These are phyloP conservation scores for Hypoxylon rubiginosum DNA, from an alignment of 2,329 filamentous ascomycete genomes.

Conservation along the genomic window DNA sequence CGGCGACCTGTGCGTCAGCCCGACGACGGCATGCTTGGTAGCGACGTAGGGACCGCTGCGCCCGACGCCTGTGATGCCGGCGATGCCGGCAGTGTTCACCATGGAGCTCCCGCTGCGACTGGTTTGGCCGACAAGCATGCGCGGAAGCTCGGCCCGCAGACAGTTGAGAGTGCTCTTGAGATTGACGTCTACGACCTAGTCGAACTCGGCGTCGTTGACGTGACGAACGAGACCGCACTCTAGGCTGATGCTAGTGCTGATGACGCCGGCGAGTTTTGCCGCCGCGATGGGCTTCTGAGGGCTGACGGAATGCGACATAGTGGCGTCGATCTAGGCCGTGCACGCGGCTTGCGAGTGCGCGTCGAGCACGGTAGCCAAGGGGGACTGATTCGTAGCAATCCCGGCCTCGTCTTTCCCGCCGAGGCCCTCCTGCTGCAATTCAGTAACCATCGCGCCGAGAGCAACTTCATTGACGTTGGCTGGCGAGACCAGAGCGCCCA, in stretches of 20 bases:
- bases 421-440: neutral
- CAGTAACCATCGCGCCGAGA: conserved; percentile 43
- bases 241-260: conserved; percentile 24
- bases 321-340: conserved; percentile 43
- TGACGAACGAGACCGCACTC: conserved; percentile 13
- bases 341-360: conserved; percentile 43
- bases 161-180: conserved; percentile 32
- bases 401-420: neutral
- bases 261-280: conserved; percentile 49
- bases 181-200: conserved; percentile 32
- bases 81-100: conserved; percentile 59
- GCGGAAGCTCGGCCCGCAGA: conserved; percentile 30
- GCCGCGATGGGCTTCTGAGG: conserved; percentile 41
- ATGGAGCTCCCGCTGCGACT: conserved; percentile 54
- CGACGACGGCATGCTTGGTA: conserved; percentile 31
- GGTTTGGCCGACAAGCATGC: conserved; percentile 14
- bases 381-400: neutral
- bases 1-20: conserved; percentile 30
- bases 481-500: conserved; percentile 58
- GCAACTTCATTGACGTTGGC: conserved; percentile 56
- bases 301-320: conserved; percentile 41
- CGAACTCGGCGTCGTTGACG: conserved; percentile 23
- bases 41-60: conserved; percentile 40
- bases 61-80: conserved; percentile 53
- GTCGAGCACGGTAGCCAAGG: conserved; percentile 37